Percentiles rank a stretch among this genome's conserved stretches.
Evolutionary conservation across 805 yeast genomes (phyloP).

Genomic region (Aciculoconidium aculeatum): DNA sequence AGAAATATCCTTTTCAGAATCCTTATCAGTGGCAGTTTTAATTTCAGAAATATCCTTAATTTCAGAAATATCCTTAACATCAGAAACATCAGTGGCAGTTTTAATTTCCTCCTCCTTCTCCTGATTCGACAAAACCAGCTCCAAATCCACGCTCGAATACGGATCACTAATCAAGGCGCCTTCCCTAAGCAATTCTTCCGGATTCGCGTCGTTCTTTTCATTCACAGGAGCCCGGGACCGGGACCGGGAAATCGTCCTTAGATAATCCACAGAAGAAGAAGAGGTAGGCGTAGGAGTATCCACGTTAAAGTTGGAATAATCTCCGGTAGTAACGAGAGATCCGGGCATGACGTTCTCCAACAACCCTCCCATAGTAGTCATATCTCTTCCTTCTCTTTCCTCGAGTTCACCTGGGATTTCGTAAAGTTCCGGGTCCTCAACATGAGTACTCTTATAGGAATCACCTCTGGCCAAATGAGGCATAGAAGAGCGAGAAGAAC

Average conservation of each 20-base stretch:
- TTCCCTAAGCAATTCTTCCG: conserved; percentile 45
- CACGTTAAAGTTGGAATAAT: conserved; percentile 40
- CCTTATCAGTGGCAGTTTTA: conserved; percentile 3
- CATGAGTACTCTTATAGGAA: conserved; percentile 57
- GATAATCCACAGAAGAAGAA: conserved; percentile 45
- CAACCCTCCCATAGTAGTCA: conserved; percentile 41
- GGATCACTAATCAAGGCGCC: conserved; percentile 52
- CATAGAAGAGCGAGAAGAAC: conserved; percentile 20
- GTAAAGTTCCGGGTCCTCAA: conserved; percentile 39
- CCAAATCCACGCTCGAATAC: conserved; percentile 36
- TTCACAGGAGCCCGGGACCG: conserved; percentile 30
- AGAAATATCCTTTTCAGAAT: neutral
- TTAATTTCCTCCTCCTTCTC: neutral
- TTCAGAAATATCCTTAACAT: neutral
- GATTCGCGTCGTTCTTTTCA: conserved; percentile 24
- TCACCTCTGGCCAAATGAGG: conserved; percentile 79
- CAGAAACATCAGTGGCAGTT: conserved; percentile 1
- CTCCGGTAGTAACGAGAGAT: conserved; percentile 41
- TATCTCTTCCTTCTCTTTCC: conserved; percentile 30
- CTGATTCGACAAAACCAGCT: conserved; percentile 4
- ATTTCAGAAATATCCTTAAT: neutral
- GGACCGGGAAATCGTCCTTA: conserved; percentile 61
- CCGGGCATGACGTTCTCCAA: conserved; percentile 10
- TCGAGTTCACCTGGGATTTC: conserved; percentile 38
- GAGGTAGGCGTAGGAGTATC: conserved; percentile 34